phyloP scores from a whole-genome alignment of 257 asterid genomes.

The Rhazya stricta region DNA sequence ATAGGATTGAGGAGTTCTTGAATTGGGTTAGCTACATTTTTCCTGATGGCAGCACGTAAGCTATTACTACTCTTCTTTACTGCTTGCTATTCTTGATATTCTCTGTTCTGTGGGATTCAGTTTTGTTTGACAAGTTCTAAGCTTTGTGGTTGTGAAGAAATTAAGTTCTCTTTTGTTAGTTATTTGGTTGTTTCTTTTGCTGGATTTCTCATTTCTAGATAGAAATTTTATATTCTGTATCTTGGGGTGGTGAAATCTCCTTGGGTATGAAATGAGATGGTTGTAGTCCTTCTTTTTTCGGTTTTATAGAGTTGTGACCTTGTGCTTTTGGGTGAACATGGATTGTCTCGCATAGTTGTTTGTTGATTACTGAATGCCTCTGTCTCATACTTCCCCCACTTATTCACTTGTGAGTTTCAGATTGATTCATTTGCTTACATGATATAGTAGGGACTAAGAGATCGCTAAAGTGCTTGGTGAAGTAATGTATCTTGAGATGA shows the following conservation, averaged over 20 bases:
- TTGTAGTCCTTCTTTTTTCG: background rate
- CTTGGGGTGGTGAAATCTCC: background rate
- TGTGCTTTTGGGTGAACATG: background rate
- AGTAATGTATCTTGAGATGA: background rate
- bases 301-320: background rate
- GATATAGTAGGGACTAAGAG: background rate
- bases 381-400: background rate
- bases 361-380: background rate
- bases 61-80: background rate
- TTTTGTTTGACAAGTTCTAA: conserved; percentile 2
- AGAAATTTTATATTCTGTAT: too few relatives aligned
- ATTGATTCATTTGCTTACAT: background rate
- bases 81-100: background rate
- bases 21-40: conserved; percentile 95
- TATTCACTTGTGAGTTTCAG: background rate
- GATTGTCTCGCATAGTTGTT: background rate
- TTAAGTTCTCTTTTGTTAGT: background rate
- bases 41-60: conserved; percentile 85
- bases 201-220: background rate
- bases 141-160: background rate
- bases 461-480: background rate
- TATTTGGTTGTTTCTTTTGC: background rate
- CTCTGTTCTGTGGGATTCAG: background rate
- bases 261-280: background rate
- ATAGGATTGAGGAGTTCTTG: conserved; percentile 95